Conservation (phyloP, 163 green algal species). For the Volvox carteri region DNA sequence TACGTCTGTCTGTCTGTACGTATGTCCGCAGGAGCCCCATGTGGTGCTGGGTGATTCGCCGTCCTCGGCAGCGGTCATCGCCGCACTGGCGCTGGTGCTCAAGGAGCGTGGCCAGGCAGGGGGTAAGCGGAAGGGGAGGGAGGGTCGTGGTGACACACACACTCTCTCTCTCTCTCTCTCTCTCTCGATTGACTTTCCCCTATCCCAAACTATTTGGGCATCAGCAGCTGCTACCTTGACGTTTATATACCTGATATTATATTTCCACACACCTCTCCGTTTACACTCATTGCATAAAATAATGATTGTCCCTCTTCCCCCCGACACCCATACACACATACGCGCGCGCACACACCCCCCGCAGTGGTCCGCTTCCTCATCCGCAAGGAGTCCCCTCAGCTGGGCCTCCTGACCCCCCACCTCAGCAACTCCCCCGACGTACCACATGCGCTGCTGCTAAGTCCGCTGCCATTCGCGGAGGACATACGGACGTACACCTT, state of each 20-base stretch:
- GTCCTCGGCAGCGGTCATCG: conserved; percentile 5
- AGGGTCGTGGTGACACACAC: background rate
- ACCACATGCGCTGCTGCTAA: conserved; percentile 37
- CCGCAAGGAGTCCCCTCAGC: conserved; percentile 3
- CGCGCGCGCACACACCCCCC: too few relatives aligned
- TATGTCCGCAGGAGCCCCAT: conserved; percentile 28
- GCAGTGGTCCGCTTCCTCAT: conserved; percentile 39
- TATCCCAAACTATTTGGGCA: too few relatives aligned
- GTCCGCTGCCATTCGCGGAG: conserved; percentile 38
- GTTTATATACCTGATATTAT: too few relatives aligned
- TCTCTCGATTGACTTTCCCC: background rate
- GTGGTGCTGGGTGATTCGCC: conserved; percentile 25
- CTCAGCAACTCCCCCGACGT: conserved; percentile 19
- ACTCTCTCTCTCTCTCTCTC: background rate
- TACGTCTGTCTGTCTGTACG: too few relatives aligned
- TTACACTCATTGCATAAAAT: too few relatives aligned
- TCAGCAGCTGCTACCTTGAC: too few relatives aligned
- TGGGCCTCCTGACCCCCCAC: conserved; percentile 8
- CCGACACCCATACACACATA: too few relatives aligned
- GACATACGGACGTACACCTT: conserved; percentile 36
- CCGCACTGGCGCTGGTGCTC: conserved; percentile 13
- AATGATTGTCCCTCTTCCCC: too few relatives aligned
- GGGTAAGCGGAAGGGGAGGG: background rate
- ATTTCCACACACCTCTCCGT: too few relatives aligned
- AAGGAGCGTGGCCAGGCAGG: conserved; percentile 6